Evolutionary conservation across 164 flowering plant genomes (phyloP), one percentile per base, ranked within the genome.

Genomic region (Liriodendron chinense): DNA sequence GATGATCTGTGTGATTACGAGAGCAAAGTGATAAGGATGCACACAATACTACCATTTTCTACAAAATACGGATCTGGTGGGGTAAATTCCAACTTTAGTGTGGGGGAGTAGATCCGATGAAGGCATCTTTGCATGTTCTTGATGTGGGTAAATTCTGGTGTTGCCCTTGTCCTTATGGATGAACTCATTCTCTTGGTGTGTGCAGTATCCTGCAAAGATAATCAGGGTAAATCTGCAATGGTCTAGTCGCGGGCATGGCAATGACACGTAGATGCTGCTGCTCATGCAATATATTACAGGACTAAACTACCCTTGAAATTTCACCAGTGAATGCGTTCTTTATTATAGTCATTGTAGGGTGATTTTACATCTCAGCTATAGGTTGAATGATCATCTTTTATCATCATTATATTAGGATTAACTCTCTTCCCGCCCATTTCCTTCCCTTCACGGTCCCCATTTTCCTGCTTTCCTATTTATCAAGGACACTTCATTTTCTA

Each of bases 11-110:
- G 63, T 73, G 53, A 24, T 48, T 47, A 64, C 13, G 61, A 65
- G 68, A 26, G 68, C 22, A 64, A 63, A 20, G 47, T 65, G 67
- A 47, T 61, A n/a, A 72, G 18, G 75, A 43, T 20, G 26, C 26
- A 68, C 18, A 43, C 28, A 47, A 43, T 72, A 57, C 8, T 23
- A 22, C 5, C 12, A 2, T 18, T 71, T 26, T 63, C 24, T 47
- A 6, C 14, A n/a, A 62, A 24, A 10, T 59, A 34, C 20, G 20
- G 16, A 62, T 72, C 50, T 9, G 20, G 20, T 24, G 47, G 49
- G 72, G n/a, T 50, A 53, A 49, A 9, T 49, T 49, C 56, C 34
- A 25, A 49, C 23, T 67, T 69, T 48, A 47, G 10, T 48, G 12
- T 69, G 71, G 23, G 70, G 14, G 6, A 47, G 24, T 48, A 63